Conservation (phyloP, 805 yeast genomes). For the Starmerella tilneyi region DNA sequence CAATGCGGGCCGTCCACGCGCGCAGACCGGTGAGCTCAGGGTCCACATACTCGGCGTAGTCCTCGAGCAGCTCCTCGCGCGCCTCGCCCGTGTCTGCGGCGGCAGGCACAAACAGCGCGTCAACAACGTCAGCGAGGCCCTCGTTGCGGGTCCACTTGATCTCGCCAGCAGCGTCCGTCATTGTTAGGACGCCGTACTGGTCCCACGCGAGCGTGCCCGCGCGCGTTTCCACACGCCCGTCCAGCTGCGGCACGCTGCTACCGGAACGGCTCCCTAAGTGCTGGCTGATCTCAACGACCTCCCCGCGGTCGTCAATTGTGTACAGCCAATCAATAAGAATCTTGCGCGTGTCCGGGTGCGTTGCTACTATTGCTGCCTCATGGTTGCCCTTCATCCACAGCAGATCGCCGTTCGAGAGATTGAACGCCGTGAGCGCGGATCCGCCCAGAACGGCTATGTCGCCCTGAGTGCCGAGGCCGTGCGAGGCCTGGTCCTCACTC, state of each 20-base stretch:
- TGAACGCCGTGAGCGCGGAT: slow-evolving; percentile 12
- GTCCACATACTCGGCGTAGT: background rate
- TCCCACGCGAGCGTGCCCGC: slow-evolving; percentile 15
- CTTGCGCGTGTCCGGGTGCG: background rate
- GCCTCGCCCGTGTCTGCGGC: background rate
- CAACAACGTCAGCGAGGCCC: slow-evolving; percentile 24
- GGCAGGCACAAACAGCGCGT: slow-evolving; percentile 24
- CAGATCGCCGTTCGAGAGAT: slow-evolving; percentile 14
- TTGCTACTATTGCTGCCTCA: slow-evolving; percentile 1
- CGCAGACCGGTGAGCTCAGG: background rate
- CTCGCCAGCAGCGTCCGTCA: slow-evolving; percentile 2
- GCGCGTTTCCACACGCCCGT: background rate
- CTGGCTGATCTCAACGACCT: background rate
- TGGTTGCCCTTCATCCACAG: slow-evolving; percentile 14
- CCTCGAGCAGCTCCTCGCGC: slow-evolving; percentile 4
- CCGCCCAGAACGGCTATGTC: slow-evolving; percentile 15
- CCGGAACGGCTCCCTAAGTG: no score
- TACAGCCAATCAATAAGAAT: background rate
- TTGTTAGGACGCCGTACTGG: slow-evolving; percentile 10
- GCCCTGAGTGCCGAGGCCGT: slow-evolving; percentile 14
- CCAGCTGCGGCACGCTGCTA: background rate
- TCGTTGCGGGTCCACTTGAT: slow-evolving; percentile 28
- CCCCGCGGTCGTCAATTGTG: background rate
- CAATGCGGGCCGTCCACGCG: slow-evolving; percentile 3
- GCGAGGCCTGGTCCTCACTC: slow-evolving; percentile 7